Evolutionary conservation across 2,329 filamentous ascomycete species (phyloP).

Genomic region (Celoporthe dispersa): DNA sequence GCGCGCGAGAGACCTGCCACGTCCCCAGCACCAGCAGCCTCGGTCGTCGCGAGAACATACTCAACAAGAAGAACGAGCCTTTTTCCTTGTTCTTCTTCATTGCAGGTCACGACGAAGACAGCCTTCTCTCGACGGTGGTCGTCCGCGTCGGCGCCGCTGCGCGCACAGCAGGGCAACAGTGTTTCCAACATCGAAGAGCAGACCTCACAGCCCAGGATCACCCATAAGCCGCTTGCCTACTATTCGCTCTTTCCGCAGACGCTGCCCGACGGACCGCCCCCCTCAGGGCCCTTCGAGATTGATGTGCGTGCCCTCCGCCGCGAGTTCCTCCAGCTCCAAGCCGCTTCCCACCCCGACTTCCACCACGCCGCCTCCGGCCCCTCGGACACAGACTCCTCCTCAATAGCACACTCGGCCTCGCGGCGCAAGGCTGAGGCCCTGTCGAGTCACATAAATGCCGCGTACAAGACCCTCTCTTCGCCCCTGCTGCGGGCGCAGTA

Average conservation of each 20-base stretch:
- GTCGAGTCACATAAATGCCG: constrained; percentile 87
- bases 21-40: not conserved
- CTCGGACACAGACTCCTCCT: not conserved
- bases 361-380: constrained; percentile 42
- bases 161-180: not conserved
- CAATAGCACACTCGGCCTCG: constrained; percentile 29
- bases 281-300: constrained; percentile 74
- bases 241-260: constrained; percentile 89
- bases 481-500: constrained; percentile 89
- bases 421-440: constrained; percentile 68
- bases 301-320: constrained; percentile 71
- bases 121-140: constrained; percentile 12
- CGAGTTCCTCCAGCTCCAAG: constrained; percentile 87
- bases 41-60: not conserved
- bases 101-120: not conserved
- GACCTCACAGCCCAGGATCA: constrained; percentile 1
- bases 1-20: constrained; percentile 7
- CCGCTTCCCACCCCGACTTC: constrained; percentile 75
- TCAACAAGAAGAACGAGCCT: not conserved
- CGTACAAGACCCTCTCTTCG: constrained; percentile 81
- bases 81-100: not conserved
- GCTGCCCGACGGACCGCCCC: constrained; percentile 78
- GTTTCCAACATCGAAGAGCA: not conserved
- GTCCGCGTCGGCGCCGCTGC: constrained; percentile 13
- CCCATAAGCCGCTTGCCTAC: constrained; percentile 44